Evolutionary conservation across 345 rosid species (phyloP), one percentile per base, ranked within the genome.

Genomic region (Lepidium sativum): DNA sequence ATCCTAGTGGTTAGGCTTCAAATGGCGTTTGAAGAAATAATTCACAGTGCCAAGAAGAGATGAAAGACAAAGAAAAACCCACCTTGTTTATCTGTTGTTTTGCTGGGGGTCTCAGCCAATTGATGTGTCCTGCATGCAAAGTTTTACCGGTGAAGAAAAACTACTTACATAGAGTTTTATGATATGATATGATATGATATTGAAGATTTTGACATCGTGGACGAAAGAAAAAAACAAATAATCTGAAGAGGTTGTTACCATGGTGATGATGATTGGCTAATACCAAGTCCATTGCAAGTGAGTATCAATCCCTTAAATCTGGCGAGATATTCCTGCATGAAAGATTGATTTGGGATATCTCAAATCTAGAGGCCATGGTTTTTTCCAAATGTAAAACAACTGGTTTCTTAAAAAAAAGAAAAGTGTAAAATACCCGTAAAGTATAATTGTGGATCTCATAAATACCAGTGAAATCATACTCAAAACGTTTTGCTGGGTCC

Each of bases 221-320:
- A 58, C 52, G 14, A 32, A 49, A n/a, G n/a, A 49, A 33, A 41
- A 53, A 54, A 35, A 7, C 12, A 41, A 9, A 53, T 6, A 18
- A 35, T 16, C 12, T 25, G 63, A 31, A 23, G 48, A 72, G 50
- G 29, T 65, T 47, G 45, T 75, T 77, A 87, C 90, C 90, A 81
- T 57, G 48, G 73, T 41, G 92, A 80, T 60, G 90, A 56, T 23
- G 79, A 44, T 15, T 73, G 86, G 67, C 79, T 75, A 35, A 89
- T 89, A 47, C 94, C 94, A n/a, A 89, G 96, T 25, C 94, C 96
- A 42, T 89, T 86, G 81, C 94, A 89, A 29, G 96, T 89, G 63
- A 89, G 86, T 53, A 84, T 89, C 91, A 89, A 84, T 75, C 96
- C 96, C 74, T 89, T 89, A 76, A 84, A 89, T 78, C 96, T 81